A percentile compares a stretch with the other conserved stretches of the same genome.
Evolutionary conservation across 768 basidiomycete species (phyloP).

Genomic region (Mycena pura): DNA sequence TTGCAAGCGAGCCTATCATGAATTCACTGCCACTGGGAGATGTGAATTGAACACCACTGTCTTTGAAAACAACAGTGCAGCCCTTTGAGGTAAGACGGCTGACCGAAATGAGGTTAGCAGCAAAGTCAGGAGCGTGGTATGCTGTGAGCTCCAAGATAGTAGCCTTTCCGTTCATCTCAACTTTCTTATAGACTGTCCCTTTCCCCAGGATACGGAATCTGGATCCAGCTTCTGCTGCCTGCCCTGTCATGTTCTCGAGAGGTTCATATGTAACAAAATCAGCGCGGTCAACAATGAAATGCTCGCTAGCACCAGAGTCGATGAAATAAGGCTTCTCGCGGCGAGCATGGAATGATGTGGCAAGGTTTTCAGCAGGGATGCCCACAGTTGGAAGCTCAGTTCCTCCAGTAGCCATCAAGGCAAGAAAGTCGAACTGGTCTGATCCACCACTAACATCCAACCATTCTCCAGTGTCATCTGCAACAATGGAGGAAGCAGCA

Average conservation of each 20-base stretch:
- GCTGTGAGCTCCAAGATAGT: neutral
- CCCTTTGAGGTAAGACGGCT: neutral
- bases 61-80: neutral
- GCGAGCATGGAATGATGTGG: neutral
- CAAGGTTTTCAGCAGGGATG: neutral
- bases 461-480: neutral
- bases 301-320: slow-evolving; percentile 22
- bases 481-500: neutral
- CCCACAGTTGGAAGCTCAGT: neutral
- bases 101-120: neutral
- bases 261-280: slow-evolving; percentile 9
- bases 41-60: neutral
- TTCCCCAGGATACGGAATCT: slow-evolving; percentile 6
- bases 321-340: neutral
- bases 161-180: neutral
- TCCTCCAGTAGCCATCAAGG: neutral
- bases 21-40: neutral
- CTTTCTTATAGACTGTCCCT: neutral
- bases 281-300: slow-evolving; percentile 11
- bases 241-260: neutral
- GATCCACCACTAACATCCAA: neutral
- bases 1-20: neutral
- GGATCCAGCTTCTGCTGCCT: neutral
- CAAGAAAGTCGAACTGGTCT: neutral
- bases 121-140: neutral